Evolutionary conservation across 2,329 filamentous ascomycete genomes (phyloP), one percentile per base, ranked within the genome.

Genomic region (Claviceps pusilla): DNA sequence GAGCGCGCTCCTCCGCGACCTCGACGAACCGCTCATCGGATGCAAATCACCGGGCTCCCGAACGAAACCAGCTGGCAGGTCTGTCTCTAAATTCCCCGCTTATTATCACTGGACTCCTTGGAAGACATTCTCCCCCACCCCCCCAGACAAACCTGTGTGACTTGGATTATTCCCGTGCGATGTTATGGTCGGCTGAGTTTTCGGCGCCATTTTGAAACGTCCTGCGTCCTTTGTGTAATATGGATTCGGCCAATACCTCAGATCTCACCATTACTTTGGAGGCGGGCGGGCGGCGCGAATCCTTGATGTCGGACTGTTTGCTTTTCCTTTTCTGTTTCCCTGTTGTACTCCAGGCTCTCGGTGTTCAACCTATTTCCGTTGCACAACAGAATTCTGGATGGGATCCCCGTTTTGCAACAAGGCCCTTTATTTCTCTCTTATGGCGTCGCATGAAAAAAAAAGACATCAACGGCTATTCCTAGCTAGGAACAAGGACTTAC

Each of bases 21-120:
- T 60, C 86, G 93, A 68, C 89, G 93, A 71, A 98, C 93, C 62
- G 84, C 89, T 62, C 89, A 90, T 73, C 87, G 93, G 71, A 97
- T 98, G 93, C 86, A 91, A 72, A 94, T 98, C 68, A 87, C 87
- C 77, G 91, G 90, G 76, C 88, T 98, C 73, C 90, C 91, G 70
- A 84, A 82, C 75, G 91, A 97, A 79, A 98, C 93, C 79, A 96
- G 90, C 83, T 98, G 93, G 93, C 93, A 98, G 93, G 93, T 98
- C 86, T 93, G 93, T 87, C 76, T 70, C 69, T 70, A 71, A 51
- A 19, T 76, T 76, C 76, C 80, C 76, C 74, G 73, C 79, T 78
- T 69, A 65, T 78, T 76, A 69, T 70, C 68, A 67, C 66, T 70
- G 71, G 71, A 71, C 62, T 66, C 67, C 62, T 66, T 65, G 71